Evolutionary conservation across 495 filamentous ascomycete species (phyloP).

Genomic region (Xylaria cubensis): DNA sequence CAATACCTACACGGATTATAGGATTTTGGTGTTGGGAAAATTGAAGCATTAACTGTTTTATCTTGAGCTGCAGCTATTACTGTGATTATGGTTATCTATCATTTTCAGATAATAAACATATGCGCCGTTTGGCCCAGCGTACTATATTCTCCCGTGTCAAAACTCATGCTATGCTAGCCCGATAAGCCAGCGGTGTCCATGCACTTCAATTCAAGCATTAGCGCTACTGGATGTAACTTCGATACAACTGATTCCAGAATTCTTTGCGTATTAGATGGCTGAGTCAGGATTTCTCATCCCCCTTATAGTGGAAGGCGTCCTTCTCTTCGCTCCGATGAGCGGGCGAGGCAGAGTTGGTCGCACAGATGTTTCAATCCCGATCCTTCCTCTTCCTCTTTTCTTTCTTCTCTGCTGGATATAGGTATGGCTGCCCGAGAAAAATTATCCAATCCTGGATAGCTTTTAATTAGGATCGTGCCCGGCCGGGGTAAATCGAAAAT

Average conservation of each 20-base stretch:
- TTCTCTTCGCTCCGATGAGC: neutral
- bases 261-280: neutral
- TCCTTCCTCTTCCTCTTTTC: neutral
- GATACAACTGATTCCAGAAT: neutral
- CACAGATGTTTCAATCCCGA: neutral
- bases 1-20: conserved; percentile 9
- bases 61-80: neutral
- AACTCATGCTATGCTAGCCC: neutral
- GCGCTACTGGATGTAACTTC: neutral
- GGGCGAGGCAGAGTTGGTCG: neutral
- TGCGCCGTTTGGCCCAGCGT: neutral
- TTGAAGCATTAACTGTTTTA: conserved; percentile 2
- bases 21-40: neutral
- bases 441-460: neutral
- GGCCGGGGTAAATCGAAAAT: neutral
- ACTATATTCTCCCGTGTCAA: neutral
- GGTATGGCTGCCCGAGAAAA: neutral
- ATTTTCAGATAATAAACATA: neutral
- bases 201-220: neutral
- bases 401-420: neutral
- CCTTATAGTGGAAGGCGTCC: neutral
- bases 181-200: neutral
- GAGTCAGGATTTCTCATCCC: neutral
- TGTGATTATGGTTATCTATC: conserved; percentile 5
- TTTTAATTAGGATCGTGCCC: neutral